Percentiles rank a stretch among this genome's conserved stretches.
These are phyloP conservation scores for Hippophae rhamnoides DNA, from an alignment of 306 rosid species.

Conservation along the genomic window DNA sequence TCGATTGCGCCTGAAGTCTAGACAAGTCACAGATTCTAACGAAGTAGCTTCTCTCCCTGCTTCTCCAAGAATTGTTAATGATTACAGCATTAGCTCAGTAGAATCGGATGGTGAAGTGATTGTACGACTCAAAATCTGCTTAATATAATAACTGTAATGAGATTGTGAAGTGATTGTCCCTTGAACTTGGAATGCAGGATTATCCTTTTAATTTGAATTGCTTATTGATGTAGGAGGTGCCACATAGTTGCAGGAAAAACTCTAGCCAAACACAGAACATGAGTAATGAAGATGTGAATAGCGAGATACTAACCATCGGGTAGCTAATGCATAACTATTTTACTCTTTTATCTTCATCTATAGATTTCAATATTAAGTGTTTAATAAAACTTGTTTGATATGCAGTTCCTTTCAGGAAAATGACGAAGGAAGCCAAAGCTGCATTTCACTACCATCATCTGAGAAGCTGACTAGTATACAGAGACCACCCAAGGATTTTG, in stretches of 20 bases:
- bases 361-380: not conserved
- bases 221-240: conserved; percentile 34
- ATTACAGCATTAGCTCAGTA: conserved; percentile 40
- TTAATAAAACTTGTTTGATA: conserved; percentile 19
- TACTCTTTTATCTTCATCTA: not conserved
- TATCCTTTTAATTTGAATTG: conserved; percentile 21
- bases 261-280: conserved; percentile 20
- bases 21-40: conserved; percentile 28
- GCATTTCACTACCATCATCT: conserved; percentile 33
- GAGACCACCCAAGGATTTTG: conserved; percentile 83
- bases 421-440: conserved; percentile 54
- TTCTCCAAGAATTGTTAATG: conserved; percentile 43
- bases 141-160: not conserved
- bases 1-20: conserved; percentile 44
- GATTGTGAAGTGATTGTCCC: conserved; percentile 50
- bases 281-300: conserved; percentile 35
- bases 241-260: conserved; percentile 29
- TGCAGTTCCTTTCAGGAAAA: conserved; percentile 50
- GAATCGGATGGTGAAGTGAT: conserved; percentile 51
- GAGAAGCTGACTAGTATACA: conserved; percentile 33
- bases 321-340: conserved; percentile 11
- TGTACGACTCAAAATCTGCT: conserved; percentile 28
- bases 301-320: conserved; percentile 43
- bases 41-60: conserved; percentile 37
- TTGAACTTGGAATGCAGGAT: conserved; percentile 8